Evolutionary conservation across 2,329 filamentous ascomycete genomes (phyloP).

Genomic region (Ophiocordyceps camponoti-saundersi): DNA sequence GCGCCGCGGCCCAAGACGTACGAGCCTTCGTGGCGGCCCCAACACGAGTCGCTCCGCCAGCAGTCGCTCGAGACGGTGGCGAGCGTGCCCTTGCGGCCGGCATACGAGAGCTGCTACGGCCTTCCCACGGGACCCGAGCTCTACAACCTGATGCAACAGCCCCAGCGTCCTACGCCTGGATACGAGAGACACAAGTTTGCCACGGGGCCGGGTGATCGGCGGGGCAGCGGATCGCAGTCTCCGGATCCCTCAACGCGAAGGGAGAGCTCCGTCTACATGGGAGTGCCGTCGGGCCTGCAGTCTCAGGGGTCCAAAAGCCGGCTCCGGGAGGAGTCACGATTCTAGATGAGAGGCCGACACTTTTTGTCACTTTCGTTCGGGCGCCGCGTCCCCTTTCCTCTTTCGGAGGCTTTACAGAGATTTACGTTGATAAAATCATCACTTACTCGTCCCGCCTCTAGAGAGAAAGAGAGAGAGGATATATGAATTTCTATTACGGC

Average conservation of each 20-base stretch:
- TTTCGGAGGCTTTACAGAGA: too few species aligned
- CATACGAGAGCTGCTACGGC: slow-evolving; percentile 26
- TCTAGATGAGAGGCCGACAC: slow-evolving; percentile 9
- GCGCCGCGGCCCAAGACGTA: slow-evolving; percentile 7
- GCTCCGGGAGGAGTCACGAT: slow-evolving; percentile 35
- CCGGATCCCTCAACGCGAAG: slow-evolving; percentile 19
- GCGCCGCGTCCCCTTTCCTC: too few species aligned
- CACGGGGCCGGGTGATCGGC: slow-evolving; percentile 7
- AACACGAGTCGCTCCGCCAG: slow-evolving; percentile 25
- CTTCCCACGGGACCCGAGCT: slow-evolving; percentile 10
- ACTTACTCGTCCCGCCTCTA: too few species aligned
- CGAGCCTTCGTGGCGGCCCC: slow-evolving; percentile 7
- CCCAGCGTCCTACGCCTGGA: slow-evolving; percentile 11
- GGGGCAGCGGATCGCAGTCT: slow-evolving; percentile 3
- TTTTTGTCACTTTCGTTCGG: too few species aligned
- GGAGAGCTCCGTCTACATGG: slow-evolving; percentile 43
- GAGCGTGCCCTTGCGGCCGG: slow-evolving; percentile 16
- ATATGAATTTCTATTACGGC: too few species aligned
- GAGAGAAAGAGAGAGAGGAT: too few species aligned
- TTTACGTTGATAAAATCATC: too few species aligned
- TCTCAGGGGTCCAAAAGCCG: slow-evolving; percentile 35
- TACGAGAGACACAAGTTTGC: slow-evolving; percentile 22
- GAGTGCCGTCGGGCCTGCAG: slow-evolving; percentile 27
- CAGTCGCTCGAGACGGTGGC: slow-evolving; percentile 16
- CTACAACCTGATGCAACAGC: slow-evolving; percentile 4